Percentiles rank a stretch among this genome's conserved stretches.
These are phyloP conservation scores for Pholiota conissans DNA, from an alignment of 768 basidiomycete genomes.

Conservation along the genomic window DNA sequence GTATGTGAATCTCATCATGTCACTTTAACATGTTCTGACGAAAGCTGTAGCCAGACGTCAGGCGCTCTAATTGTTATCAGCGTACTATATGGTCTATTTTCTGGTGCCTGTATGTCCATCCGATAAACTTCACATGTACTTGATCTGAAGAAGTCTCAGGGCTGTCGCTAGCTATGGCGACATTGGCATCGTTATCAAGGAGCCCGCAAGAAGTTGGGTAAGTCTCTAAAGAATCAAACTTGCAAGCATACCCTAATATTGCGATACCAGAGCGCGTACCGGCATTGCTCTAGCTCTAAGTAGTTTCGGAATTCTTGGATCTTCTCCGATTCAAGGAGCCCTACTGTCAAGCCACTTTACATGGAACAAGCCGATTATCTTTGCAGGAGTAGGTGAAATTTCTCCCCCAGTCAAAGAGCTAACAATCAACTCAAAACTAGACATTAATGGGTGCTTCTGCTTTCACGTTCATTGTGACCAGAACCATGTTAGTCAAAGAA, in stretches of 20 bases:
- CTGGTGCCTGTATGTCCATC: slow-evolving; percentile 35
- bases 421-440: neutral
- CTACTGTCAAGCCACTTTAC: slow-evolving; percentile 24
- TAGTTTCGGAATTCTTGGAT: slow-evolving; percentile 30
- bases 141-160: slow-evolving; percentile 18
- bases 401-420: neutral
- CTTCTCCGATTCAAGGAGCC: slow-evolving; percentile 35
- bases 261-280: slow-evolving; percentile 28
- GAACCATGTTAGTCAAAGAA: neutral
- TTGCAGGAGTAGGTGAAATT: slow-evolving; percentile 29
- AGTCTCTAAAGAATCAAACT: slow-evolving; percentile 5
- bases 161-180: slow-evolving; percentile 31
- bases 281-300: slow-evolving; percentile 30
- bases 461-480: neutral
- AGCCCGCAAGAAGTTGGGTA: slow-evolving; percentile 36
- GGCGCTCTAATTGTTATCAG: slow-evolving; percentile 36
- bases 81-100: slow-evolving; percentile 43
- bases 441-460: neutral
- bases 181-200: slow-evolving; percentile 28
- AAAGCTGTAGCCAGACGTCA: slow-evolving; percentile 21
- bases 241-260: too few species aligned
- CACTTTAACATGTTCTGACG: neutral
- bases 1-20: slow-evolving; percentile 20
- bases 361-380: slow-evolving; percentile 31
- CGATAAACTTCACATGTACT: neutral